Evolutionary conservation across 441 rosid species (phyloP).

Genomic region (Syzygium malaccense): DNA sequence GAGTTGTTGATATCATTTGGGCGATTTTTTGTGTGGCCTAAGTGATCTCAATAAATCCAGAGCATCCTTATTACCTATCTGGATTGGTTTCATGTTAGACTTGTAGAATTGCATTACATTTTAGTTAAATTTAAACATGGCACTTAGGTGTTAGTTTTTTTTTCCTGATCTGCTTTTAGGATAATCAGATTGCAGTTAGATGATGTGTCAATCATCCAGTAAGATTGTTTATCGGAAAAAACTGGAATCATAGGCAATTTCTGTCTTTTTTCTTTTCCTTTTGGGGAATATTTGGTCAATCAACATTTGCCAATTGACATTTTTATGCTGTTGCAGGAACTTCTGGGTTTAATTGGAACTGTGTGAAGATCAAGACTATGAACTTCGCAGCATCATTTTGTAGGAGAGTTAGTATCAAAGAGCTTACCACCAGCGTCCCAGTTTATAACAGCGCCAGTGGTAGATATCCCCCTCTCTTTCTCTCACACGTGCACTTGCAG

Average conservation of each 20-base stretch:
- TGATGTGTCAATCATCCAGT: background rate
- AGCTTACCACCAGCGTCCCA: slow-evolving; percentile 1
- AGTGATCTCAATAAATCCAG: background rate
- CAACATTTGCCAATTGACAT: background rate
- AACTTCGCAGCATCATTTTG: slow-evolving; percentile 2
- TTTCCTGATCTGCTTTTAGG: background rate
- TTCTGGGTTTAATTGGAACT: background rate
- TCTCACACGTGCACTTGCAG: accelerated
- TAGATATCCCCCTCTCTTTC: background rate
- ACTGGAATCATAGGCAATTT: background rate
- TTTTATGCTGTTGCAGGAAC: background rate
- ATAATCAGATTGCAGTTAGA: background rate
- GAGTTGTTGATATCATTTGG: background rate
- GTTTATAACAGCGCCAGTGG: slow-evolving; percentile 13
- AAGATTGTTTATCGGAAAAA: background rate
- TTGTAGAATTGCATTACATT: background rate
- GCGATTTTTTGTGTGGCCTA: background rate
- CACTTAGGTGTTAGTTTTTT: background rate
- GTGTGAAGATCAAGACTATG: background rate
- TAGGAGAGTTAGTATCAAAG: slow-evolving; percentile 6
- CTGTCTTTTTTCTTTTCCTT: background rate
- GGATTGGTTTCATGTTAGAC: background rate
- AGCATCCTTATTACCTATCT: background rate
- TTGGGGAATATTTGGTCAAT: background rate
- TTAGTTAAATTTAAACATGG: background rate